phyloP scores from a whole-genome alignment of 257 asterid species.

The Nyctanthes arbortristis region DNA sequence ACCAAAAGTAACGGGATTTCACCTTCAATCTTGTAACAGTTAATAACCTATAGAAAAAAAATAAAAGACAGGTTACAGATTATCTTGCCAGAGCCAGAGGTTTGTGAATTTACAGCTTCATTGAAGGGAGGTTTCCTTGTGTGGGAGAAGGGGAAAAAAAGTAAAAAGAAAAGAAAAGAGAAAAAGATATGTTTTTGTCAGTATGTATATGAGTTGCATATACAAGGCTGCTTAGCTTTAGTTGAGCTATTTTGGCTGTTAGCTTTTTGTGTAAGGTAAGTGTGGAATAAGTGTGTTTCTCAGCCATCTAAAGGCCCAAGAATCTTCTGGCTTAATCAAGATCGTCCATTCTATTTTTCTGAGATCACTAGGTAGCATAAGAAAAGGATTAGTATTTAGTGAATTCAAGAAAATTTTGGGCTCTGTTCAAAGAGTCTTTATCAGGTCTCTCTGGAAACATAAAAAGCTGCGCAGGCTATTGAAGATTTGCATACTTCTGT shows the following conservation, averaged over 20 bases:
- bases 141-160: neutral
- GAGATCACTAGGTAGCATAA: constrained; percentile 30
- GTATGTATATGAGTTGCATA: constrained; percentile 39
- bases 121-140: constrained; percentile 23
- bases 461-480: constrained; percentile 21
- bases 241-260: constrained; percentile 72
- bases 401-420: neutral
- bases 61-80: constrained; percentile 4
- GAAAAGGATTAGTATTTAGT: constrained; percentile 3
- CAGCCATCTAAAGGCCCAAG: constrained; percentile 36
- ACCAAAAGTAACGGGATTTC: constrained; percentile 23
- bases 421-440: constrained; percentile 30
- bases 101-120: constrained; percentile 22
- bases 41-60: constrained; percentile 14
- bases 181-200: constrained; percentile 43
- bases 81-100: neutral
- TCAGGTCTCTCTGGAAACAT: constrained; percentile 18
- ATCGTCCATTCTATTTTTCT: constrained; percentile 42
- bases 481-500: neutral
- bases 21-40: constrained; percentile 33
- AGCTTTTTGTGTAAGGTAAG: constrained; percentile 38
- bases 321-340: constrained; percentile 52
- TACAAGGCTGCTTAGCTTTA: constrained; percentile 45
- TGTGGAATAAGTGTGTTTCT: constrained; percentile 34
- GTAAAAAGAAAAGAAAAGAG: neutral